These are phyloP conservation scores for Albizia julibrissin DNA, from an alignment of 306 rosid genomes.

Conservation along the genomic window DNA sequence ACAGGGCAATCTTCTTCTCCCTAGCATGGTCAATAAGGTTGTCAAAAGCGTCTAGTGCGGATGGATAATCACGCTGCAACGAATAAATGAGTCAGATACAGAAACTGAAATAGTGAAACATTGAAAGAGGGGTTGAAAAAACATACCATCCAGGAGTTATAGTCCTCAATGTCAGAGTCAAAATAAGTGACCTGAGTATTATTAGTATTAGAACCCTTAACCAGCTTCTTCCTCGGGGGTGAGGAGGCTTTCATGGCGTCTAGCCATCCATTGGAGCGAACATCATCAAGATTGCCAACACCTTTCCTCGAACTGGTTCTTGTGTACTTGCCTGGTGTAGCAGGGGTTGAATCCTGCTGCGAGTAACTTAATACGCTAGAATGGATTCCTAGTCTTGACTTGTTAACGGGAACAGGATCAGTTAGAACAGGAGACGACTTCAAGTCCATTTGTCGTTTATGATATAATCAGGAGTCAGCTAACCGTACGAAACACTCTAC, in stretches of 20 bases:
- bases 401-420: conserved; percentile 71
- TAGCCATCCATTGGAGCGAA: conserved; percentile 80
- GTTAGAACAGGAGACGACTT: conserved; percentile 73
- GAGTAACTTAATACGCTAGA: conserved; percentile 38
- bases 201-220: conserved; percentile 48
- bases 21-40: conserved; percentile 53
- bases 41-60: conserved; percentile 69
- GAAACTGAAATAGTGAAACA: background rate
- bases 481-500: conserved; percentile 2
- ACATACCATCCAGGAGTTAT: conserved; percentile 74
- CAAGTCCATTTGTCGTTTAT: conserved; percentile 61
- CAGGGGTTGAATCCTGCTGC: conserved; percentile 60
- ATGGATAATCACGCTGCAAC: conserved; percentile 73
- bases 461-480: conserved; percentile 9
- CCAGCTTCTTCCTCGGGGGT: conserved; percentile 78
- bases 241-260: conserved; percentile 97
- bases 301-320: conserved; percentile 60
- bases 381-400: conserved; percentile 75
- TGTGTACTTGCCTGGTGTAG: conserved; percentile 54
- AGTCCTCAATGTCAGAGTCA: conserved; percentile 56
- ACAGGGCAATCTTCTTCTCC: conserved; percentile 81
- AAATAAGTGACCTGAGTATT: conserved; percentile 52
- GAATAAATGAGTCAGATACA: background rate
- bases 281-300: conserved; percentile 72
- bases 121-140: background rate